Percentiles rank a stretch among this genome's conserved stretches.
These are phyloP conservation scores for Bonnemaisonia californica DNA, from an alignment of 31 red algal genomes.

Conservation along the genomic window DNA sequence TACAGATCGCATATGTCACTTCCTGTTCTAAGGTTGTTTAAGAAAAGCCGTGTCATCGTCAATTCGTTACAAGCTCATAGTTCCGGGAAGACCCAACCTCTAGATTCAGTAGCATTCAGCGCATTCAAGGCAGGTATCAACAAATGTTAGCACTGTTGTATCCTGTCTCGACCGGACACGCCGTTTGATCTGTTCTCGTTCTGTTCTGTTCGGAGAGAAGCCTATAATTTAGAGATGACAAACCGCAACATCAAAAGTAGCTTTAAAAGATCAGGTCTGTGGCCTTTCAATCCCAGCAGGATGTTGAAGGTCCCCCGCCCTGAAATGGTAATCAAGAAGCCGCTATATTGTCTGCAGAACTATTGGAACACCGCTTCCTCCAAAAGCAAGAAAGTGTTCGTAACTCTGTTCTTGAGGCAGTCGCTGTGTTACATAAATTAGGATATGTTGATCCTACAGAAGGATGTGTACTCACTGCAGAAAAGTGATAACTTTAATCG, in stretches of 20 bases:
- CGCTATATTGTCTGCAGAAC: constrained; percentile 16
- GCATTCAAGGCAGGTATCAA: constrained; percentile 36
- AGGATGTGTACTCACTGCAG: constrained; percentile 26
- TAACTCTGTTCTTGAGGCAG: not conserved
- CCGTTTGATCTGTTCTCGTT: constrained; percentile 23
- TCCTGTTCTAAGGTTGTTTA: constrained; percentile 36
- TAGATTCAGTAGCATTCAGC: constrained; percentile 39
- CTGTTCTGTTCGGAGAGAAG: constrained; percentile 17
- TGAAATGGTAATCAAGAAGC: not conserved
- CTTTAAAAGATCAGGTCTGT: constrained; percentile 30
- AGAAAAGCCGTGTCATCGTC: constrained; percentile 25
- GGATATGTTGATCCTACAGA: constrained; percentile 28
- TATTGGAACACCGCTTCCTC: constrained; percentile 5
- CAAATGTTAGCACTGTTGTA: not conserved
- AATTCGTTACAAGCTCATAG: constrained; percentile 48
- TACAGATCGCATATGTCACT: constrained; percentile 42
- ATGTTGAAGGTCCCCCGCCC: constrained; percentile 12
- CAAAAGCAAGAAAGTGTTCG: not conserved
- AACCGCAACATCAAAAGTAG: constrained; percentile 28
- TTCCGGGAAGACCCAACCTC: constrained; percentile 51
- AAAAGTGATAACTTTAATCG: constrained; percentile 1
- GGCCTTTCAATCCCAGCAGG: constrained; percentile 3
- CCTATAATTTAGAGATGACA: constrained; percentile 28
- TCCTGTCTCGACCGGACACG: not conserved
- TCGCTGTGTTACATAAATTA: constrained; percentile 2